phyloP scores from a whole-genome alignment of 2,329 filamentous ascomycete species.

The Fusarium longipes region DNA sequence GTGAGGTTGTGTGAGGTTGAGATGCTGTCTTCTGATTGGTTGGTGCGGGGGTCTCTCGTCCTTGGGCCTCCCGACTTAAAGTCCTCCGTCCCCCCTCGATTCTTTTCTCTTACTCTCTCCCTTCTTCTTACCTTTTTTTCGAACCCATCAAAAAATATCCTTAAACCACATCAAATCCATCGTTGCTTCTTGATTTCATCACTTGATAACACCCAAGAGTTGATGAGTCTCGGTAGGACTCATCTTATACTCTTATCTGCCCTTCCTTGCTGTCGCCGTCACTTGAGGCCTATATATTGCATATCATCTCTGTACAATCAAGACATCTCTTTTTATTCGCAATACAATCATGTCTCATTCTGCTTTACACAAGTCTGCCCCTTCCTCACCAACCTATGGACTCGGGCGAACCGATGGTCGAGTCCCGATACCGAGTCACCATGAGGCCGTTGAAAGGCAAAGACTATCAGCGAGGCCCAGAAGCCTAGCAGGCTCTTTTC shows the following conservation, averaged over 20 bases:
- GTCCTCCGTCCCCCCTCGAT: slow-evolving; percentile 32
- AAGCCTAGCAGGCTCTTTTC: neutral
- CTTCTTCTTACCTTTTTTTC: slow-evolving; percentile 34
- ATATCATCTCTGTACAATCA: neutral
- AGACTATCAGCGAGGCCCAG: neutral
- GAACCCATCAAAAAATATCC: slow-evolving; percentile 27
- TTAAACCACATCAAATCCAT: slow-evolving; percentile 1
- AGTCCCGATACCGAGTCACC: neutral
- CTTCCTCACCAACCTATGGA: slow-evolving; percentile 2
- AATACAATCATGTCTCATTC: slow-evolving; percentile 22
- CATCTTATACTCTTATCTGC: neutral
- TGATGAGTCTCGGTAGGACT: slow-evolving; percentile 23
- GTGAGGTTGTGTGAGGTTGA: slow-evolving; percentile 43
- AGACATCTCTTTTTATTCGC: neutral
- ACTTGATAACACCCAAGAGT: slow-evolving; percentile 12
- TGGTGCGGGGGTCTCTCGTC: slow-evolving; percentile 17
- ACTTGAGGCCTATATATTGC: neutral
- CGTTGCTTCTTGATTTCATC: slow-evolving; percentile 32
- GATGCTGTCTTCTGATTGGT: slow-evolving; percentile 37
- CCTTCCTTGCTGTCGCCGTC: slow-evolving; percentile 13
- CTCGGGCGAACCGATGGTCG: slow-evolving; percentile 1
- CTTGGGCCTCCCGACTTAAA: slow-evolving; percentile 35
- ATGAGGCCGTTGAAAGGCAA: neutral
- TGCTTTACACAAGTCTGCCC: neutral
- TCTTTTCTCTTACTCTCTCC: slow-evolving; percentile 24